Base-by-base conservation (phyloP, 768 basidiomycete species). In the Pulveroboletus frians region DNA sequence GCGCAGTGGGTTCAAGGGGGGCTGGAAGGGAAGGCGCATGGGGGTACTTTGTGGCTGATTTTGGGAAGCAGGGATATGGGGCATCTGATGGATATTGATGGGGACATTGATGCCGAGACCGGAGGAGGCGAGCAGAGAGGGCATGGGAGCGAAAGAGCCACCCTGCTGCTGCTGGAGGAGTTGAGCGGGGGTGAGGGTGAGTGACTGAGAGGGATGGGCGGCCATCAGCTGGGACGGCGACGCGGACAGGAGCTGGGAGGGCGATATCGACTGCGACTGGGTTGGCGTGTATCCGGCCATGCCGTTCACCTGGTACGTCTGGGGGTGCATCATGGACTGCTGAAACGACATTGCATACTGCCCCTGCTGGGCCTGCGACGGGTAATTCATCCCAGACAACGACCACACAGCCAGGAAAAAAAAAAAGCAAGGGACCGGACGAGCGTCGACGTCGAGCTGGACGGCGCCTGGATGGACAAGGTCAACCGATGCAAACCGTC, bases 101-200 rank as follows among this genome's bases (percentile, higher is more conserved):
- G 43, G 43, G n/a, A 44, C n/a, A 23, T 39, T 50, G 11, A 32
- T 20, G 14, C 13, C 39, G 39, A 53, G 39, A 1, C 17, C 21
- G 35, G 50, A n/a, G 29, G 59, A 52, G 8, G 49, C 35, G 43
- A 32, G 37, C 21, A 57, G 54, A 4, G 61, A 14, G 31, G 37
- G 39, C 39, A 59, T 53, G 9, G 48, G 44, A 40, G 31, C 23
- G 34, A 53, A 58, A 0, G 61, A 14, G 31, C 42, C 51, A 8
- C 53, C 48, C 44, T 68, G 64, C 37, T 72, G 71, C 34, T 72
- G 71, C 9, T 62, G 65, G 8, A 71, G 55, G 10, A 71, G 58
- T 43, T 71, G 70, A 0, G 70, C 68, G 9, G 70, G 71, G 0
- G 69, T 71, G 52, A 72, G 60, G 0, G 59, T 65, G 49, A 64